Evolutionary conservation across 768 basidiomycete species (phyloP), one percentile per base, ranked within the genome.

Genomic region (Mycena rosella): DNA sequence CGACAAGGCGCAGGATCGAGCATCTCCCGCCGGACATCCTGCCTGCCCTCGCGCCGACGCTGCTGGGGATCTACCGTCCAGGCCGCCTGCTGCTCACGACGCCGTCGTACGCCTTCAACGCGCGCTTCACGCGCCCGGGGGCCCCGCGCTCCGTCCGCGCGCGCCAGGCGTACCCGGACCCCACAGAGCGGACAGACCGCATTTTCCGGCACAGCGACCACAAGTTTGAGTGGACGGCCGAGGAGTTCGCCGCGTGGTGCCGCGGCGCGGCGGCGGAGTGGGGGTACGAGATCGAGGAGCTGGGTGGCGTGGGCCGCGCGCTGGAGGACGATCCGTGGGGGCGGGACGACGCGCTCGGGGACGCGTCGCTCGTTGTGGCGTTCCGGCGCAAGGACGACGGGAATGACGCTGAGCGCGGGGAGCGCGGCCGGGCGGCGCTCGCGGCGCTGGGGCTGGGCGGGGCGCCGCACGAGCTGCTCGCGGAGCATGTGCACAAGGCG

Each of bases 171-270:
- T 89, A 77, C 74, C 82, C 77, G 0, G 95, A 96, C 77, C 94
- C 96, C 3, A 96, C 94, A 0, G 81, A 84, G 17, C 87, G 92
- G 20, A 96, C 94, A 0, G 74, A 85, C 52, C 87, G 95, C 1
- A 77, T 92, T 30, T 96, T 96, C 80, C 84, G 95, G 24, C 94
- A 96, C 74, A 65, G 78, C 26, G 95, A 96, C 70, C 95, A 97
- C 78, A 92, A 95, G 72, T 95, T 96, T 68, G 95, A 97, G 76
- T 96, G 93, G 92, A 96, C 94, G 0, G 75, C 78, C 0, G 87
- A 88, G 3, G 95, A 96, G 73, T 97, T 95, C 74, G 72, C 75
- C 22, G 71, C 69, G 18, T 93, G 91, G 88, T 95, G 94, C 73
- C 68, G 78, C 14, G 74, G 73, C 0, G 81, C 79, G 2, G 93